Conservation (phyloP, 768 basidiomycete genomes). For the Termitomyces sp. region DNA sequence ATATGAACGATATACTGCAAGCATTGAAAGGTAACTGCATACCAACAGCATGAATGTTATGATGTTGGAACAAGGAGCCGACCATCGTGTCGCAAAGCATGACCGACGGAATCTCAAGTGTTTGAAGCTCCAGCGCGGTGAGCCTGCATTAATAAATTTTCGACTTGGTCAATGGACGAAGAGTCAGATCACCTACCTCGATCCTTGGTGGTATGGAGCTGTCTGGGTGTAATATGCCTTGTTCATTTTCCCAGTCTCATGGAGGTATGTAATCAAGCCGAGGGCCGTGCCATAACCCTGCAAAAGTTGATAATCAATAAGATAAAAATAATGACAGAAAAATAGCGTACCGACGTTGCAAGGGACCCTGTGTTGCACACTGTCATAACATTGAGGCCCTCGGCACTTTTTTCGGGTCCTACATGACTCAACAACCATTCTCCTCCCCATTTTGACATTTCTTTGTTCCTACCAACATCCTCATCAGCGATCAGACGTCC, state of each 20-base stretch:
- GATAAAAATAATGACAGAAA: neutral
- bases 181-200: conserved; percentile 41
- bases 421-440: conserved; percentile 72
- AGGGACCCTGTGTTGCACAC: conserved; percentile 98
- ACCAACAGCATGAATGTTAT: conserved; percentile 81
- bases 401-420: conserved; percentile 31
- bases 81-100: conserved; percentile 99
- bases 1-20: neutral
- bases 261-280: conserved; percentile 88
- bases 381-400: conserved; percentile 76
- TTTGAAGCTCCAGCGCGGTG: conserved; percentile 86
- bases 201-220: conserved; percentile 92
- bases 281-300: conserved; percentile 96
- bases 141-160: conserved; percentile 42
- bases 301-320: neutral
- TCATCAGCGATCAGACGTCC: conserved; percentile 76
- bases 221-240: conserved; percentile 93
- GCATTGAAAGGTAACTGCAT: conserved; percentile 16
- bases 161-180: neutral
- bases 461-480: conserved; percentile 82
- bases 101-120: conserved; percentile 76
- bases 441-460: conserved; percentile 82
- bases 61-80: conserved; percentile 88
- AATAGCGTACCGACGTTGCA: conserved; percentile 76
- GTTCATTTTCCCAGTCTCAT: conserved; percentile 71